Base-by-base conservation (phyloP, 257 asterid genomes). In the Schizonepeta tenuifolia region DNA sequence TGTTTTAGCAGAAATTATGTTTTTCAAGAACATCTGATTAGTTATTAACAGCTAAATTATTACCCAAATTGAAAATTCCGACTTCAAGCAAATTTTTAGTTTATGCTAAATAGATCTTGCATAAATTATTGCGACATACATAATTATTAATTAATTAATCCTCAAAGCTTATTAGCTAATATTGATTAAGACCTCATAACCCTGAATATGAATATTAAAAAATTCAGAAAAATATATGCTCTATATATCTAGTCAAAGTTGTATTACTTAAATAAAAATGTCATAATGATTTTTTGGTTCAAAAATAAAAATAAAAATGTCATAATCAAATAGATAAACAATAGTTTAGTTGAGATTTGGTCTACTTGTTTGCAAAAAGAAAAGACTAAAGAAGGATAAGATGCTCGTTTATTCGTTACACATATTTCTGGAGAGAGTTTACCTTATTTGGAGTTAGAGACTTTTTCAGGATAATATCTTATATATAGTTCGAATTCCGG, bases 321-420 rank as follows among this genome's bases (percentile, higher is more conserved):
- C 65, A 57, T 10, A 15, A 7, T 71, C 74, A 26, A 49, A 54
- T n/a, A 22, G 35, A 22, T 71, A 47, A 20, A 56, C 2, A 71
- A 54, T 33, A 64, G 6, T 9, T 64, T 35, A 36, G 56, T 71
- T 65, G 44, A 65, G 77, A 71, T 77, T 35, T 77, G 59, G 77
- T 77, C 65, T 57, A 71, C 17, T 41, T 36, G 26, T 70, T 8
- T 44, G 21, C 21, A 28, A 57, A 21, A 50, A 26, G 6, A 53
- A 41, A 76, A 20, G 11, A 40, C 0, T 7, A 65, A 33, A 15
- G 5, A 49, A 77, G 35, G 65, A 21, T 9, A 43, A 64, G 15
- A 70, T 77, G 57, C 49, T 24, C 17, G 40, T 70, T 70, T 36
- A 70, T 70, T 76, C 81, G 77, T 43, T 54, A 36, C 35, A 21